A percentile compares a stretch with the other conserved stretches of the same genome.
Conservation (phyloP, 2,329 filamentous ascomycete species). For the Sporothrix euskadiensis region DNA sequence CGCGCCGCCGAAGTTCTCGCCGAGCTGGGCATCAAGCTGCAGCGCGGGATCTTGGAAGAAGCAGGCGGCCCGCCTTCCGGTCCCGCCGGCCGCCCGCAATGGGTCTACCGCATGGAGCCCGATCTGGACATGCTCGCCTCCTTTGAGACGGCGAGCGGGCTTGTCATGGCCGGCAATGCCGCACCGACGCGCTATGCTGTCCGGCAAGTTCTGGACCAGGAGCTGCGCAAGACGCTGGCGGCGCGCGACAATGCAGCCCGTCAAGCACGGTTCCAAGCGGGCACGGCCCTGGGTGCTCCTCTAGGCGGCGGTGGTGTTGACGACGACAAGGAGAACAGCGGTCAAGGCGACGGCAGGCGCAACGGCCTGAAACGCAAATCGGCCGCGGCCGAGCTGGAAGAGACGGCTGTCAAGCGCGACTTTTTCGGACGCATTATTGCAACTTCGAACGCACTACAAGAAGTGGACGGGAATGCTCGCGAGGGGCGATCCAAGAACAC, state of each 20-base stretch:
- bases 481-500: not conserved
- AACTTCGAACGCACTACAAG: slow-evolving; percentile 34
- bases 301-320: slow-evolving; percentile 25
- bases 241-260: slow-evolving; percentile 66
- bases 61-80: not conserved
- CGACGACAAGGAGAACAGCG: not conserved
- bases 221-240: slow-evolving; percentile 72
- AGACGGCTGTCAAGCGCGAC: slow-evolving; percentile 63
- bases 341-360: not conserved
- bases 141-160: slow-evolving; percentile 67
- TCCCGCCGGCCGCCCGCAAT: slow-evolving; percentile 59
- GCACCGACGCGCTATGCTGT: slow-evolving; percentile 87
- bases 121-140: slow-evolving; percentile 75
- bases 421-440: slow-evolving; percentile 78
- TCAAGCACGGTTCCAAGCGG: slow-evolving; percentile 64
- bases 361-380: slow-evolving; percentile 44
- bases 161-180: slow-evolving; percentile 55
- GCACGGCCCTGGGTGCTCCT: slow-evolving; percentile 40
- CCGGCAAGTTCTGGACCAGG: slow-evolving; percentile 88
- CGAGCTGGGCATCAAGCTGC: slow-evolving; percentile 78
- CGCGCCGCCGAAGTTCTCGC: slow-evolving; percentile 78
- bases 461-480: slow-evolving; percentile 45
- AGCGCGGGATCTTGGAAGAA: slow-evolving; percentile 74
- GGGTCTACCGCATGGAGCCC: slow-evolving; percentile 93
- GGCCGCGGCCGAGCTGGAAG: slow-evolving; percentile 9